Percentiles rank a stretch among this genome's conserved stretches.
Conservation (phyloP, 257 asterid genomes). For the Ilex asprella region DNA sequence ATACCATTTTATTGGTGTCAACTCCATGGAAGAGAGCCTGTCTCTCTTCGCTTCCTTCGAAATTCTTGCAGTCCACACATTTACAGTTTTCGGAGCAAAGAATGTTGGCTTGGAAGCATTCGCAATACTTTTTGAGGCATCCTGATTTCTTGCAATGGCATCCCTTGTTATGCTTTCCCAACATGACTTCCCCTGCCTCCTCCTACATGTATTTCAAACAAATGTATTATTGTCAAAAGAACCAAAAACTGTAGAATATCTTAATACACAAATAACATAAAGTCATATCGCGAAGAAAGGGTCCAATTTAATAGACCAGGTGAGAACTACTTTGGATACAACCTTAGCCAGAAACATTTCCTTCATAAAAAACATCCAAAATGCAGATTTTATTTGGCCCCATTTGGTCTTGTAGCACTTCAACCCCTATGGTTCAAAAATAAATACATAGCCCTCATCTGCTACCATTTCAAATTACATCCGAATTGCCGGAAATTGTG, state of each 20-base stretch:
- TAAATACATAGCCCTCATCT: no score
- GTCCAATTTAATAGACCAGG: not conserved
- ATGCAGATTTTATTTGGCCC: no score
- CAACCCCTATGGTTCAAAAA: no score
- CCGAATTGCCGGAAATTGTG: no score
- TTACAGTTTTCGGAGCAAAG: slow-evolving; percentile 93
- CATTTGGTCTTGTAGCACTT: no score
- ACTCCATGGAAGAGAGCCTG: slow-evolving; percentile 84
- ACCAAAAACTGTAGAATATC: not conserved
- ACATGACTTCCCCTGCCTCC: slow-evolving; percentile 51
- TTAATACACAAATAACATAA: not conserved
- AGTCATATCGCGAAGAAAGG: no score
- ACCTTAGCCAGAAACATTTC: not conserved
- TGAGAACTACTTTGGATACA: not conserved
- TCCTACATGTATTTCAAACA: slow-evolving; percentile 37
- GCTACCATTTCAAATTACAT: no score
- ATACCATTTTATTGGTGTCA: slow-evolving; percentile 56
- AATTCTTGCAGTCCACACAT: slow-evolving; percentile 92
- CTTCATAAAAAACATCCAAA: not conserved
- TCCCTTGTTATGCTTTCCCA: slow-evolving; percentile 86
- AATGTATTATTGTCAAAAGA: not conserved
- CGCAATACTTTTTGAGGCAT: slow-evolving; percentile 91
- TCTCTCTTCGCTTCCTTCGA: slow-evolving; percentile 89
- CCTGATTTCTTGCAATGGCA: slow-evolving; percentile 97
- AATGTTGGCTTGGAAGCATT: slow-evolving; percentile 91